These are phyloP conservation scores for Trametes villosa DNA, from an alignment of 768 basidiomycete genomes.

Conservation along the genomic window DNA sequence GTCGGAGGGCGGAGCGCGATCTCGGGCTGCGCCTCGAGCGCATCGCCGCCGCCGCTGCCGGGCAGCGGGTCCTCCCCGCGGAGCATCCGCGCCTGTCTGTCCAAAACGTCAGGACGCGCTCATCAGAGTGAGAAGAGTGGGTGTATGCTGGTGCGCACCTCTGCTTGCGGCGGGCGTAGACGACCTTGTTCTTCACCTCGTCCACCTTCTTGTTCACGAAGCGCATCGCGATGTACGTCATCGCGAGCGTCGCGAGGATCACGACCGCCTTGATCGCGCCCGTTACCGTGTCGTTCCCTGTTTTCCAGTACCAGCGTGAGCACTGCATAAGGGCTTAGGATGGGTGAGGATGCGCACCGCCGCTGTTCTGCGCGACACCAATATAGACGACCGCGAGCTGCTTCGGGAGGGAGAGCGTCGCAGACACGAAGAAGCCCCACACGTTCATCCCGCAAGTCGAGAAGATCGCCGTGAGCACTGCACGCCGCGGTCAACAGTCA, in stretches of 20 bases:
- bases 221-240: conserved; percentile 80
- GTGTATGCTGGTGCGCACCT: conserved; percentile 49
- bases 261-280: conserved; percentile 63
- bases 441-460: conserved; percentile 85
- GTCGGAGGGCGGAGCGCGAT: too few species aligned
- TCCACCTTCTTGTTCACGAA: conserved; percentile 77
- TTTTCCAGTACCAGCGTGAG: conserved; percentile 58
- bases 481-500: conserved; percentile 62
- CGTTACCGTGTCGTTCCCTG: neutral
- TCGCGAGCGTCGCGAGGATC: conserved; percentile 62
- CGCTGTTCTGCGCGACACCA: conserved; percentile 46
- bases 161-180: conserved; percentile 72
- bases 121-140: neutral
- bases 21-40: too few species aligned
- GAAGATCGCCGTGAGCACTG: conserved; percentile 83
- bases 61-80: neutral
- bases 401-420: conserved; percentile 80
- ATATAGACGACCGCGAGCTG: conserved; percentile 91
- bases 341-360: conserved; percentile 27
- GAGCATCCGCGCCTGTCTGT: neutral
- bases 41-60: too few species aligned
- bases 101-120: neutral
- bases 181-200: conserved; percentile 61
- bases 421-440: conserved; percentile 71
- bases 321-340: conserved; percentile 43